Evolutionary conservation across 2,329 filamentous ascomycete genomes (phyloP), one percentile per base, ranked within the genome.

Genomic region (Hypoxylon sp.): DNA sequence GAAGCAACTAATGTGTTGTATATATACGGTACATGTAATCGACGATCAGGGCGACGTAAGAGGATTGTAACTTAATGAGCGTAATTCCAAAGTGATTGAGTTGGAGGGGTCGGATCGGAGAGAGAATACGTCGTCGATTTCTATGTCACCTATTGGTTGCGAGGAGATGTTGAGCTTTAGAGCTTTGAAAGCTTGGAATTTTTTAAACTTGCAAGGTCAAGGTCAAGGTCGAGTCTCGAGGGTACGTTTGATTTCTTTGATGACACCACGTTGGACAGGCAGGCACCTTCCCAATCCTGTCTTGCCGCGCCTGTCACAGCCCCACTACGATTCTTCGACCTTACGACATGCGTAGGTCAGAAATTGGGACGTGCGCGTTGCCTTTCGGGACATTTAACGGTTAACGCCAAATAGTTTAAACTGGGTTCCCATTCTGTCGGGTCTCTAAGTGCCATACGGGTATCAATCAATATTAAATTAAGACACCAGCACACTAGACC

Each of bases 1-100:
- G 31, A 67, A 51, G 64, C 22, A 65, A 35, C 46, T 54, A 58
- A 52, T 39, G 56, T 50, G 47, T 44, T 63, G 65, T 68, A 64
- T 70, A 70, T 70, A 70, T 70, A 70, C n/a, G n/a, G n/a, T n/a
- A n/a, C 56, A 65, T 59, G 57, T 56, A 59, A 59, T 51, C 19
- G 54, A 62, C 39, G 39, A 65, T 68, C 57, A 63, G 50, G 35
- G 46, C 50, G 50, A 63, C 65, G 65, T 70, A 65, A 65, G 50
- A 65, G 19, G 29, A 17, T 29, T 46, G 44, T 60, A 65, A 70
- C 19, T 22, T 22, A 22, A 63, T 55, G 48, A 63, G 44, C 50
- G 61, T 57, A 63, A 68, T 63, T 33, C n/a, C 24, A 56, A 24
- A 37, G 19, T 63, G 35, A 53, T 60, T 56, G 33, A 55, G 44